Percentiles rank a stretch among this genome's conserved stretches.
Evolutionary conservation across 805 yeast species (phyloP).

Genomic region (Metschnikowia lachancei): DNA sequence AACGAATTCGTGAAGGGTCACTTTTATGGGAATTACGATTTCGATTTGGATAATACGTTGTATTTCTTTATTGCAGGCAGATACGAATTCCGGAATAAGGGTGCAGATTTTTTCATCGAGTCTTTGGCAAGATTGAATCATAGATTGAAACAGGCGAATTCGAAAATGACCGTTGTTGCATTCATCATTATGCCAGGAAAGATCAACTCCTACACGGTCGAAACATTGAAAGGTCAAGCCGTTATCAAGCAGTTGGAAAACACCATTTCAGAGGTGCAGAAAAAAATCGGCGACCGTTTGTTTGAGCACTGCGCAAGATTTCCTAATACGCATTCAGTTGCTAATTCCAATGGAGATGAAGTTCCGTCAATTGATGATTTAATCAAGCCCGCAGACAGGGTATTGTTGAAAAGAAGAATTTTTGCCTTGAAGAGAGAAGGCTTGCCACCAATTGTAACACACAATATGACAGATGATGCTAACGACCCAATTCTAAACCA

Average conservation of each 20-base stretch:
- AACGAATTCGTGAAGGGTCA: constrained; percentile 95
- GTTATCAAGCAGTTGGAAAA: constrained; percentile 87
- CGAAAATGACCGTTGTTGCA: constrained; percentile 92
- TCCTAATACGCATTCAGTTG: constrained; percentile 44
- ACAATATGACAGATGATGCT: constrained; percentile 91
- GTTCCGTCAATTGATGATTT: constrained; percentile 80
- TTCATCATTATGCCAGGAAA: constrained; percentile 98
- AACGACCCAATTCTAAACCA: constrained; percentile 89
- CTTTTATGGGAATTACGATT: constrained; percentile 94
- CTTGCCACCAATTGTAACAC: constrained; percentile 94
- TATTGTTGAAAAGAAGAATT: constrained; percentile 85
- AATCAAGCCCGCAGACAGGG: constrained; percentile 82
- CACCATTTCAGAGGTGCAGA: constrained; percentile 85
- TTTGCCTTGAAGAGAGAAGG: constrained; percentile 87
- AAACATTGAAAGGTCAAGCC: constrained; percentile 94
- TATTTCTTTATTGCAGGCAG: constrained; percentile 97
- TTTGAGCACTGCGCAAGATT: constrained; percentile 85
- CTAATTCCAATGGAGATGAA: constrained; percentile 50
- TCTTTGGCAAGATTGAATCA: constrained; percentile 89
- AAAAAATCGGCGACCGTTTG: constrained; percentile 78
- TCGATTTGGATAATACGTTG: constrained; percentile 88
- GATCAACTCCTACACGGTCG: constrained; percentile 91
- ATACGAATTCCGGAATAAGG: constrained; percentile 94
- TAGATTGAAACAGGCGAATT: constrained; percentile 72
- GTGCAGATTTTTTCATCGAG: constrained; percentile 93